phyloP scores from a whole-genome alignment of 1,284 basidiomycete genomes.

The Leucoagaricus sp. region DNA sequence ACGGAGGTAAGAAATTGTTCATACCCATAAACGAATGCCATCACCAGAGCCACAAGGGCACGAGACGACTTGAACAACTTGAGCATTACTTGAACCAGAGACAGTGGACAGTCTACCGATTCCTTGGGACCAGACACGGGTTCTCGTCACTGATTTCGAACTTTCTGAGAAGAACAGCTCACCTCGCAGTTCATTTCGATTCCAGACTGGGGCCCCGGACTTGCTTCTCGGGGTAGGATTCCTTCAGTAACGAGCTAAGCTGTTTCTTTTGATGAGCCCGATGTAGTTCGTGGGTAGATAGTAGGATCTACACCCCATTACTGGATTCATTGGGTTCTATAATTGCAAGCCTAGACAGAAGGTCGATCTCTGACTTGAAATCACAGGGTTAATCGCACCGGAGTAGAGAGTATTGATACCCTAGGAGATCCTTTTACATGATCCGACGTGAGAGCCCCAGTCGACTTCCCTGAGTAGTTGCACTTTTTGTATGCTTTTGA shows the following conservation, averaged over 20 bases:
- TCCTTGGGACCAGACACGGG: not conserved
- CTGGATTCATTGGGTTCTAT: slow-evolving; percentile 65
- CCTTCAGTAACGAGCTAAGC: not conserved
- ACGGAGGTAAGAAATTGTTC: slow-evolving; percentile 16
- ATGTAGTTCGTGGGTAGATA: slow-evolving; percentile 22
- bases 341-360: slow-evolving; percentile 60
- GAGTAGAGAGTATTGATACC: too few relatives aligned
- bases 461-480: too few relatives aligned
- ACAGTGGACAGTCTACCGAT: slow-evolving; percentile 1
- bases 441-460: too few relatives aligned
- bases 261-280: slow-evolving; percentile 10
- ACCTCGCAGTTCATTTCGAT: not conserved
- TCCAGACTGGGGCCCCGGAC: not conserved
- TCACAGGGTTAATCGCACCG: too few relatives aligned
- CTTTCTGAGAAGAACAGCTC: not conserved
- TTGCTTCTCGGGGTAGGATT: not conserved
- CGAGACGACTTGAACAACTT: slow-evolving; percentile 54
- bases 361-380: too few relatives aligned
- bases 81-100: slow-evolving; percentile 8
- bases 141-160: not conserved
- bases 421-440: too few relatives aligned
- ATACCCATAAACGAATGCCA: slow-evolving; percentile 65
- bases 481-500: too few relatives aligned
- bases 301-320: slow-evolving; percentile 49
- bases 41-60: slow-evolving; percentile 52